Evolutionary conservation across 2,329 filamentous ascomycete species (phyloP), one percentile per base, ranked within the genome.

Genomic region (Aspergillus ochraceus): DNA sequence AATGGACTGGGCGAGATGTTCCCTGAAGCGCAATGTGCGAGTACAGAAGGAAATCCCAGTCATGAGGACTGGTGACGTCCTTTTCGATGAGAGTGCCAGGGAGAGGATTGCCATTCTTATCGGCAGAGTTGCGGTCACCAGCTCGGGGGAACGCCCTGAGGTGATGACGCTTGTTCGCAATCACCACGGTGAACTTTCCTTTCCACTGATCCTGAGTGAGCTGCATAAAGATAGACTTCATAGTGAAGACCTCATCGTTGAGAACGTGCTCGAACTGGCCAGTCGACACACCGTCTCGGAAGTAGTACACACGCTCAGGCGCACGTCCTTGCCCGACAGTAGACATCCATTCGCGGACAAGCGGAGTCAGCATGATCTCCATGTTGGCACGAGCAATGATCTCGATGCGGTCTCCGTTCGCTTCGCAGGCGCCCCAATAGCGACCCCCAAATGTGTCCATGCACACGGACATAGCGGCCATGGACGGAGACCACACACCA

Each of bases 161-260:
- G 70, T 97, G 94, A 67, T 99, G 95, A 3, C 95, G 90, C 83
- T 99, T 99, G 1, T 91, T 93, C 1, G 91, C 93, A 50, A 98
- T 85, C 46, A 97, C 86, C 11, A 96, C 92, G 0, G 92, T 92
- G 69, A 97, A 88, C 72, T 90, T 90, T 2, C 90, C 84, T 14
- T 77, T 61, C 68, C 66, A 82, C 53, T 72, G 68, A 20, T 70
- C 68, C 20, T 69, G 64, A 19, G 68, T 69, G 6, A 74, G 58
- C 6, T 81, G 73, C 32, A 69, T 67, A 66, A 92, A 84, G 26
- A 80, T 78, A 0, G 80, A 73, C 76, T 89, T 90, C 76, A 98
- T 88, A 64, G 89, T 84, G 0, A 74, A 72, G 0, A 98, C 84
- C 71, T 99, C 95, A n/a, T 87, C 80, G 2, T 91, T 81, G 10